phyloP scores from a whole-genome alignment of 148 eudicot species.

The Talinum fruticosum region DNA sequence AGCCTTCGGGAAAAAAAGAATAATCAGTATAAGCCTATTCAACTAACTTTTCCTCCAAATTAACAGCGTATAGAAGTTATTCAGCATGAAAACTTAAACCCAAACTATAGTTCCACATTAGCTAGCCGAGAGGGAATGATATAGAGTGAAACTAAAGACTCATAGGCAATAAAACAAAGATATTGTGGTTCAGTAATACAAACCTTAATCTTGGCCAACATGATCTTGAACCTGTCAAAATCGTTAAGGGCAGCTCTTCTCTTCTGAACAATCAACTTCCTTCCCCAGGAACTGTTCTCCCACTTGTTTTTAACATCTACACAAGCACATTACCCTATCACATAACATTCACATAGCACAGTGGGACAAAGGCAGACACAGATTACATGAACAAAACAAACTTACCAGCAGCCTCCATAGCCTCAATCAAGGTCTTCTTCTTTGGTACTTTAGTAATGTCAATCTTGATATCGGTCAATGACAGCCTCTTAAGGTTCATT shows the following conservation, averaged over 20 bases:
- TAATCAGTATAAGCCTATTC: background rate
- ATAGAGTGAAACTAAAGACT: background rate
- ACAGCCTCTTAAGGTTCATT: slow-evolving; percentile 63
- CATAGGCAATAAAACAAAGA: background rate
- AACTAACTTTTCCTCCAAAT: background rate
- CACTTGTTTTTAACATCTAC: slow-evolving; percentile 70
- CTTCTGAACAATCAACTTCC: slow-evolving; percentile 61
- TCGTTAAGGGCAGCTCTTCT: slow-evolving; percentile 60
- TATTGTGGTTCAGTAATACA: background rate
- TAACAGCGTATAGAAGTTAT: background rate
- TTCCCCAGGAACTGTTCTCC: slow-evolving; percentile 74
- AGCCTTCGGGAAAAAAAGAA: background rate
- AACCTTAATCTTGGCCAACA: slow-evolving; percentile 75
- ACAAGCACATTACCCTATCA: background rate
- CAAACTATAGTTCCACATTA: background rate
- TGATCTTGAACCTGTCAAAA: slow-evolving; percentile 68
- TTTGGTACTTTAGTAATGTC: slow-evolving; percentile 64
- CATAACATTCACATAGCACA: background rate
- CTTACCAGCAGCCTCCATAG: slow-evolving; percentile 79
- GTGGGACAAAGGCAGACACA: background rate
- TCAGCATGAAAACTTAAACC: background rate
- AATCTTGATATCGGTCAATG: slow-evolving; percentile 54
- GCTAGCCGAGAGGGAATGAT: background rate
- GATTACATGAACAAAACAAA: background rate
- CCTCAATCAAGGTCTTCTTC: slow-evolving; percentile 65